These are phyloP conservation scores for Neopestalotiopsis rosae DNA, from an alignment of 2,329 filamentous ascomycete species.

Conservation along the genomic window DNA sequence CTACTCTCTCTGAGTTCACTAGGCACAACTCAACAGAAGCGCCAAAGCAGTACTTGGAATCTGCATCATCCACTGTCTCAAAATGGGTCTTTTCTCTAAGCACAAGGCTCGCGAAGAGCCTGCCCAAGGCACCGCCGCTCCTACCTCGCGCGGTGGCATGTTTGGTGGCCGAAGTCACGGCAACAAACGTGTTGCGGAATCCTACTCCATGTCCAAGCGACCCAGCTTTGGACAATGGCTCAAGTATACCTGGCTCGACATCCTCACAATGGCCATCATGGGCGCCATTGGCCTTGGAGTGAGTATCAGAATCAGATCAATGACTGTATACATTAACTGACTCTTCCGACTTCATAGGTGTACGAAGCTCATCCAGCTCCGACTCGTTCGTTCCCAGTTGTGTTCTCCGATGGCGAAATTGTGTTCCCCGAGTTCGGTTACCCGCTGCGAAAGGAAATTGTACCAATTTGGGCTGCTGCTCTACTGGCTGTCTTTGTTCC, in stretches of 20 bases:
- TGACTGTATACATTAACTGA: not conserved
- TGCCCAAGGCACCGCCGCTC: not conserved
- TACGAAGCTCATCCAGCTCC: constrained; percentile 70
- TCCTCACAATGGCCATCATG: constrained; percentile 70
- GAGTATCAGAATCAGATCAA: constrained; percentile 32
- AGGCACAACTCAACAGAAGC: too few species aligned
- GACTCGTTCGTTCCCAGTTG: constrained; percentile 72
- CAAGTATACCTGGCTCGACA: constrained; percentile 69
- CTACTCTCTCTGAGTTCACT: not conserved
- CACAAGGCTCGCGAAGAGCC: constrained; percentile 16
- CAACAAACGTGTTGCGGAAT: constrained; percentile 15
- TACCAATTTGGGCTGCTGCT: constrained; percentile 74
- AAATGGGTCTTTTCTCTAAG: constrained; percentile 18
- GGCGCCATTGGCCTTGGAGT: constrained; percentile 72
- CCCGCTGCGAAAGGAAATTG: constrained; percentile 70
- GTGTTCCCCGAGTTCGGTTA: constrained; percentile 76
- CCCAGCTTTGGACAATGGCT: constrained; percentile 74
- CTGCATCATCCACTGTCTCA: not conserved
- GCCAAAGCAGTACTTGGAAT: not conserved
- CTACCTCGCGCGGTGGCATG: constrained; percentile 4
- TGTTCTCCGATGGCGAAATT: constrained; percentile 69
- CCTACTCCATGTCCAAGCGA: constrained; percentile 51
- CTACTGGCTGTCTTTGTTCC: constrained; percentile 69
- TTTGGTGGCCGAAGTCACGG: not conserved
- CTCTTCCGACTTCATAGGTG: constrained; percentile 44